Percentiles rank a stretch among this genome's conserved stretches.
These are phyloP conservation scores for Penicillium brasilianum DNA, from an alignment of 2,329 filamentous ascomycete species.

Conservation along the genomic window DNA sequence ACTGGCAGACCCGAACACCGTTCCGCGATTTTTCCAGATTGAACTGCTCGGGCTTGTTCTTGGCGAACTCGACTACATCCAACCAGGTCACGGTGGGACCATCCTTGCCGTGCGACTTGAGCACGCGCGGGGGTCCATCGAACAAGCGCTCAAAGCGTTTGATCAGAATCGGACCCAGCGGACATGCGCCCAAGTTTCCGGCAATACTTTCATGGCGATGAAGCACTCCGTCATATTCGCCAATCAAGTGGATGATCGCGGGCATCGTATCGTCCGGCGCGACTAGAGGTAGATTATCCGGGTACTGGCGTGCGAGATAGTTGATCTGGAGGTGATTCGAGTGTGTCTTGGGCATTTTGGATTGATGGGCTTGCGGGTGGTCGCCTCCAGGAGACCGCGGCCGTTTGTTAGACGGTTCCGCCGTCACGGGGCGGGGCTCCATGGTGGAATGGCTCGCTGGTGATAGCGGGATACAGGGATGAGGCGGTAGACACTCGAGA, in stretches of 20 bases:
- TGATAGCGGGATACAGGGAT: background rate
- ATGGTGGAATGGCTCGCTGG: slow-evolving; percentile 28
- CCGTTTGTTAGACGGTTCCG: slow-evolving; percentile 50
- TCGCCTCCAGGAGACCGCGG: slow-evolving; percentile 53
- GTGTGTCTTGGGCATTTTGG: slow-evolving; percentile 60
- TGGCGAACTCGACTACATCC: slow-evolving; percentile 83
- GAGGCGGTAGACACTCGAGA: background rate
- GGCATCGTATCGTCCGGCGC: slow-evolving; percentile 72
- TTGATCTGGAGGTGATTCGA: slow-evolving; percentile 70
- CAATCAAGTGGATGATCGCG: slow-evolving; percentile 72
- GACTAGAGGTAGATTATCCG: slow-evolving; percentile 66
- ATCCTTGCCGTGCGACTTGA: slow-evolving; percentile 66
- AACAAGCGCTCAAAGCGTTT: slow-evolving; percentile 87
- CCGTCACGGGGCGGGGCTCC: slow-evolving; percentile 42
- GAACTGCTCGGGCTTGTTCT: slow-evolving; percentile 79
- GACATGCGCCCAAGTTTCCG: slow-evolving; percentile 80
- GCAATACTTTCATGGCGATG: slow-evolving; percentile 86
- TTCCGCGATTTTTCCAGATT: slow-evolving; percentile 70
- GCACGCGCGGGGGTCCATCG: slow-evolving; percentile 74
- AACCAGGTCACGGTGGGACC: slow-evolving; percentile 74
- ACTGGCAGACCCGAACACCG: slow-evolving; percentile 75
- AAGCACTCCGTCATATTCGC: slow-evolving; percentile 82
- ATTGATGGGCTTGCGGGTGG: slow-evolving; percentile 42
- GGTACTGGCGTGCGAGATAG: slow-evolving; percentile 67
- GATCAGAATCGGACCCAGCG: slow-evolving; percentile 79